Percentiles rank a stretch among this genome's conserved stretches.
These are phyloP conservation scores for Wickerhamomyces rabaulensis DNA, from an alignment of 805 yeast species.

Conservation along the genomic window DNA sequence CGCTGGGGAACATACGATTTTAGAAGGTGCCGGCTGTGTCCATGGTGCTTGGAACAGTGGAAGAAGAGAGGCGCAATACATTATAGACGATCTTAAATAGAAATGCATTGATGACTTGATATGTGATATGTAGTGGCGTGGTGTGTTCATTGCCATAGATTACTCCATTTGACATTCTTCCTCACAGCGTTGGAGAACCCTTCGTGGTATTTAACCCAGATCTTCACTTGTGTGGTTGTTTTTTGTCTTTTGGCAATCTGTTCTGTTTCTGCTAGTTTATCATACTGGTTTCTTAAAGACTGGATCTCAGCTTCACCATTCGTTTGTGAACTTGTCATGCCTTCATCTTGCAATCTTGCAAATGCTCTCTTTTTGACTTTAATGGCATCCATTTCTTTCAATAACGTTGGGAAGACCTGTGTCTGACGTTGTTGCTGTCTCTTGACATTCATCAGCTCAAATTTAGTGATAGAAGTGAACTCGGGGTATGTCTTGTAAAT, in stretches of 20 bases:
- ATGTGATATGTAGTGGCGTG: neutral
- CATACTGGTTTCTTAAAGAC: constrained; percentile 39
- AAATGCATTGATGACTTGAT: neutral
- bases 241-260: constrained; percentile 25
- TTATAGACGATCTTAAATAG: constrained; percentile 19
- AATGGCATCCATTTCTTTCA: constrained; percentile 24
- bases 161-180: constrained; percentile 74
- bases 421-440: constrained; percentile 21
- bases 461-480: constrained; percentile 16
- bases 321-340: constrained; percentile 1
- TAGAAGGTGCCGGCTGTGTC: constrained; percentile 87
- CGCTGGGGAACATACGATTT: constrained; percentile 87
- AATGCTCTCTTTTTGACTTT: constrained; percentile 30
- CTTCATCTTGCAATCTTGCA: constrained; percentile 14
- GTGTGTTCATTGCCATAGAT: constrained; percentile 41
- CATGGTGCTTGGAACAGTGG: constrained; percentile 90
- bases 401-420: constrained; percentile 15
- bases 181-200: constrained; percentile 91
- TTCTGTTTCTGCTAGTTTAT: constrained; percentile 21
- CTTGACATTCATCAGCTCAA: constrained; percentile 13
- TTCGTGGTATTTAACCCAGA: constrained; percentile 90
- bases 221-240: constrained; percentile 27
- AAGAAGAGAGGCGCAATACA: constrained; percentile 43
- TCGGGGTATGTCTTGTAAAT: constrained; percentile 22
- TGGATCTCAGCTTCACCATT: constrained; percentile 15